These are phyloP conservation scores for Diphasiastrum complanatum DNA, from an alignment of 83 land plant species.

Conservation along the genomic window DNA sequence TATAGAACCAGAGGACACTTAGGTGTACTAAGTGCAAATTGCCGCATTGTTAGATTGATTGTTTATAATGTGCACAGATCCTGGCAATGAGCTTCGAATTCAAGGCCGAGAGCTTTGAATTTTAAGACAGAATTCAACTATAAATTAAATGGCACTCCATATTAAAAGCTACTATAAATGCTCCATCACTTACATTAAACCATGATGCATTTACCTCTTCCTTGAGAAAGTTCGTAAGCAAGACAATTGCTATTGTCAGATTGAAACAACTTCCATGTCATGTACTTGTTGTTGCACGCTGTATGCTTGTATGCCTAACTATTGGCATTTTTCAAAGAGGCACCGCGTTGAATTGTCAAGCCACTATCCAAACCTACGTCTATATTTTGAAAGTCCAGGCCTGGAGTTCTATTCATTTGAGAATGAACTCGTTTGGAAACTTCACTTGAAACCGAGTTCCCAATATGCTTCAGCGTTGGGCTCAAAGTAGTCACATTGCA, in stretches of 20 bases:
- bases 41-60: no score
- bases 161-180: not conserved
- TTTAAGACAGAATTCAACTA: not conserved
- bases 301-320: not conserved
- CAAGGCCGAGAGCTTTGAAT: no score
- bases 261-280: constrained; percentile 64
- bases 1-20: no score
- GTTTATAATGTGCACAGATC: no score
- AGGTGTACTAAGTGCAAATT: no score
- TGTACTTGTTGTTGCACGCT: not conserved
- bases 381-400: constrained; percentile 21
- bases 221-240: constrained; percentile 74
- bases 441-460: no score
- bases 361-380: constrained; percentile 39
- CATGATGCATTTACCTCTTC: constrained; percentile 43
- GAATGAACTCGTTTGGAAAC: not conserved
- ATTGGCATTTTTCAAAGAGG: not conserved
- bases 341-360: no score
- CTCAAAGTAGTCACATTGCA: not conserved
- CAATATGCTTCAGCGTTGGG: no score
- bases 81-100: no score
- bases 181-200: no score
- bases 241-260: constrained; percentile 87
- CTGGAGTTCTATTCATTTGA: constrained; percentile 22
- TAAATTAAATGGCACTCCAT: not conserved